A percentile compares a stretch with the other conserved stretches of the same genome.
These are phyloP conservation scores for Colletotrichum cordylinicola DNA, from an alignment of 2,329 filamentous ascomycete genomes.

Conservation along the genomic window DNA sequence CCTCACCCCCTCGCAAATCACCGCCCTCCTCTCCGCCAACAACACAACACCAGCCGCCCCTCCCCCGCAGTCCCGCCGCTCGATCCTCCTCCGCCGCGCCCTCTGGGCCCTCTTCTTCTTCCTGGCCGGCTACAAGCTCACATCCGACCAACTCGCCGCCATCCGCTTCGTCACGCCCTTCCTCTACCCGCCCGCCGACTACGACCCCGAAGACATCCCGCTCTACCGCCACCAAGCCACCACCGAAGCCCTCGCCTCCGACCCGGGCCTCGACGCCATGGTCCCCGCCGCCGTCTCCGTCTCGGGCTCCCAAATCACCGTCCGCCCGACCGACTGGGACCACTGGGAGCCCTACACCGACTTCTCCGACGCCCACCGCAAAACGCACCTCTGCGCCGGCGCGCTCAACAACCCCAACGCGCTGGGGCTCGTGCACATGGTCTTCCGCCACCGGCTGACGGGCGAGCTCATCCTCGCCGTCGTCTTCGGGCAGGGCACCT, in stretches of 20 bases:
- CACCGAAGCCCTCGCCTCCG: neutral
- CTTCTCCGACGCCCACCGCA: neutral
- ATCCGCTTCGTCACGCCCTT: conserved; percentile 9
- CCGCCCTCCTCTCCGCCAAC: conserved; percentile 18
- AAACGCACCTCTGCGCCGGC: conserved; percentile 38
- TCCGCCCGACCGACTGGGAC: neutral
- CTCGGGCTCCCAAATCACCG: neutral
- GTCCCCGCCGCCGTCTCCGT: neutral
- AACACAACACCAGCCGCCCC: neutral
- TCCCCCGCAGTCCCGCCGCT: neutral
- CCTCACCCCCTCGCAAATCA: conserved; percentile 21
- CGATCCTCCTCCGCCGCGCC: neutral
- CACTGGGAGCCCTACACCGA: conserved; percentile 10
- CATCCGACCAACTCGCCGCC: neutral
- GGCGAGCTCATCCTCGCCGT: conserved; percentile 35
- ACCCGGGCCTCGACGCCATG: neutral
- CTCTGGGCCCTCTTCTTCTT: conserved; percentile 18
- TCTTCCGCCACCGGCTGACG: conserved; percentile 33
- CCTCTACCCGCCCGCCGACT: neutral
- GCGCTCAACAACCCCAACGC: conserved; percentile 33
- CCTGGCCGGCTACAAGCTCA: conserved; percentile 10
- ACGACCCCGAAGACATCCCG: neutral
- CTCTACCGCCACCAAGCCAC: neutral
- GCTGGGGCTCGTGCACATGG: conserved; percentile 37
- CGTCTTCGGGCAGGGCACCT: conserved; percentile 36